Conservation (phyloP, 768 basidiomycete genomes). For the Leccinum sublutescens region DNA sequence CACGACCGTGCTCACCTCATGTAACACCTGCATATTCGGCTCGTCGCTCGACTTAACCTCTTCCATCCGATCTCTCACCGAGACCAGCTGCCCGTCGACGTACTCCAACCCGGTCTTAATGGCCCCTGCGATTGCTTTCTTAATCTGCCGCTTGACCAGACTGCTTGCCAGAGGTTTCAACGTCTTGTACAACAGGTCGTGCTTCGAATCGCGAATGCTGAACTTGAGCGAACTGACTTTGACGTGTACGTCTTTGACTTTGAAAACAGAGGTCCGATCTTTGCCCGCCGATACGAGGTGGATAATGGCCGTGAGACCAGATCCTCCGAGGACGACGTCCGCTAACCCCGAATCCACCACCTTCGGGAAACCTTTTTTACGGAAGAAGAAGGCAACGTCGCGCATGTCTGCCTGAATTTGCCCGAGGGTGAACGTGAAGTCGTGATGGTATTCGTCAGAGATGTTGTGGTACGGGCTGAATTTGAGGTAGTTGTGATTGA, state of each 20-base stretch:
- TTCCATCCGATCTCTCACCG: constrained; percentile 79
- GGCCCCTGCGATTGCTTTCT: constrained; percentile 59
- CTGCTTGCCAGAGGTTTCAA: constrained; percentile 75
- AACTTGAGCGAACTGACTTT: constrained; percentile 89
- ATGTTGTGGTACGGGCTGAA: constrained; percentile 72
- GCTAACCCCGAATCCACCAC: constrained; percentile 80
- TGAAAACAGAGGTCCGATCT: constrained; percentile 70
- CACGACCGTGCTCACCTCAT: constrained; percentile 42
- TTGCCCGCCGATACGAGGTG: constrained; percentile 59
- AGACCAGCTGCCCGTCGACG: constrained; percentile 83
- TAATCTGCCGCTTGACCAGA: constrained; percentile 73
- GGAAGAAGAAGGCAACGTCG: constrained; percentile 90
- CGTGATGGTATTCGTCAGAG: constrained; percentile 63
- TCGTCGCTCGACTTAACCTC: constrained; percentile 52
- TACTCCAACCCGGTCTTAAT: constrained; percentile 83
- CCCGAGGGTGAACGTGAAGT: constrained; percentile 68
- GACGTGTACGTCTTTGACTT: constrained; percentile 66
- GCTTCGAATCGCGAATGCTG: constrained; percentile 87
- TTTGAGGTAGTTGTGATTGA: constrained; percentile 79
- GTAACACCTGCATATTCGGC: constrained; percentile 49
- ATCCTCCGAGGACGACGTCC: constrained; percentile 81
- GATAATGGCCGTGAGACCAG: constrained; percentile 70
- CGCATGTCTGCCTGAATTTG: constrained; percentile 95
- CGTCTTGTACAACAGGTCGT: constrained; percentile 86
- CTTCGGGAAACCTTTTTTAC: constrained; percentile 84